A percentile compares a stretch with the other conserved stretches of the same genome.
These are phyloP conservation scores for Metarhizium brunneum DNA, from an alignment of 2,329 filamentous ascomycete species.

Conservation along the genomic window DNA sequence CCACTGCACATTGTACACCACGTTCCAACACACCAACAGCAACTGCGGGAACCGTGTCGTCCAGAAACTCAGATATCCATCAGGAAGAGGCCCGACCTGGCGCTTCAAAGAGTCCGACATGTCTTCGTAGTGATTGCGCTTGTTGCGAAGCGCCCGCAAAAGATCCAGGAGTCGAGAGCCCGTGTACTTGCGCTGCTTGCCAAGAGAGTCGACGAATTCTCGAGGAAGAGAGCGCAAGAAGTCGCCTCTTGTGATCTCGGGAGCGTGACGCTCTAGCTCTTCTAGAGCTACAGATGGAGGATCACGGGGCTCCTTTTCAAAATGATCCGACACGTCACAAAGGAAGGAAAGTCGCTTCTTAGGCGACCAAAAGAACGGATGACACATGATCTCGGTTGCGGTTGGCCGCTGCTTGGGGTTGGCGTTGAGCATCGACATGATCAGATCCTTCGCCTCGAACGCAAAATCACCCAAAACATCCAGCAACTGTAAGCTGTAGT, in stretches of 20 bases:
- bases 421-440: constrained; percentile 63
- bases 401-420: constrained; percentile 54
- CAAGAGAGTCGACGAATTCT: constrained; percentile 79
- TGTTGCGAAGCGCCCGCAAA: constrained; percentile 82
- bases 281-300: constrained; percentile 62
- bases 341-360: constrained; percentile 86
- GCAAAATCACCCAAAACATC: constrained; percentile 74
- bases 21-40: constrained; percentile 68
- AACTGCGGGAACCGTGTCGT: constrained; percentile 68
- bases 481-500: constrained; percentile 61
- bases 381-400: constrained; percentile 72
- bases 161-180: constrained; percentile 77
- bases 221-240: constrained; percentile 70
- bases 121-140: constrained; percentile 96
- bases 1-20: constrained; percentile 59
- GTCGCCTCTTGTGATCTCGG: constrained; percentile 53
- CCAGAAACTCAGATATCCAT: constrained; percentile 81
- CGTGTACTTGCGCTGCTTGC: constrained; percentile 92
- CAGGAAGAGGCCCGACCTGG: constrained; percentile 61
- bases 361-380: constrained; percentile 93
- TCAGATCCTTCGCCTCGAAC: constrained; percentile 79
- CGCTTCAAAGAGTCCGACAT: constrained; percentile 72
- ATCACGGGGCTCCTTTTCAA: constrained; percentile 83
- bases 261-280: constrained; percentile 46
- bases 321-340: constrained; percentile 94